Evolutionary conservation across 352 stramenopile genomes (phyloP).

Genomic region (Pythium angustatum): DNA sequence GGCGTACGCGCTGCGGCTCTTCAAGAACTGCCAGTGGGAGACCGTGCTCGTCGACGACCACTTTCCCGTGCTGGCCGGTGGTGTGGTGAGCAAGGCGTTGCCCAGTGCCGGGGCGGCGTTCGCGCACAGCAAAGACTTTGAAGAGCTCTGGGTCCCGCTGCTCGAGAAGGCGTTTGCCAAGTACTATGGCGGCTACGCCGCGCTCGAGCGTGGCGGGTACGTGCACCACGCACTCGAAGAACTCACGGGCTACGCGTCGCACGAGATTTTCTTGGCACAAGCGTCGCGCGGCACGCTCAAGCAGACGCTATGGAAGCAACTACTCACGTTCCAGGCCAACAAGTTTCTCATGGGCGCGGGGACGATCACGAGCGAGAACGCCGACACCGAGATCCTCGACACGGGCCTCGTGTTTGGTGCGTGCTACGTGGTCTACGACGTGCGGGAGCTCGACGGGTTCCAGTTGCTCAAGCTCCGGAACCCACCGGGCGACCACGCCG

Average conservation of each 20-base stretch:
- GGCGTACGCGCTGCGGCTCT: conserved; percentile 90
- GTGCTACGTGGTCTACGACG: conserved; percentile 92
- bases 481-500: conserved; percentile 88
- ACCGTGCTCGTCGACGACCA: conserved; percentile 92
- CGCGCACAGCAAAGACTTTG: conserved; percentile 84
- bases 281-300: conserved; percentile 85
- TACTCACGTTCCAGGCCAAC: conserved; percentile 84
- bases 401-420: conserved; percentile 90
- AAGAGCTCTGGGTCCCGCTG: conserved; percentile 92
- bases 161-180: conserved; percentile 94
- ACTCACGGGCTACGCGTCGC: conserved; percentile 85
- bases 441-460: conserved; percentile 81
- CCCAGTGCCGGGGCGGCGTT: conserved; percentile 81
- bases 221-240: conserved; percentile 91
- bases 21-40: conserved; percentile 93
- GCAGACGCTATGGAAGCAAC: conserved; percentile 89
- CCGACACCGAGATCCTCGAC: conserved; percentile 86
- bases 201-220: conserved; percentile 81
- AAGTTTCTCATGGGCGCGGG: conserved; percentile 91
- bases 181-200: conserved; percentile 88
- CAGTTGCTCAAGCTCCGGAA: conserved; percentile 91
- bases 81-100: conserved; percentile 36
- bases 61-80: conserved; percentile 85
- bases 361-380: conserved; percentile 82
- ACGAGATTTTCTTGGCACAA: conserved; percentile 88